phyloP scores from a whole-genome alignment of 306 rosid species.

The Lathyrus oleraceus region DNA sequence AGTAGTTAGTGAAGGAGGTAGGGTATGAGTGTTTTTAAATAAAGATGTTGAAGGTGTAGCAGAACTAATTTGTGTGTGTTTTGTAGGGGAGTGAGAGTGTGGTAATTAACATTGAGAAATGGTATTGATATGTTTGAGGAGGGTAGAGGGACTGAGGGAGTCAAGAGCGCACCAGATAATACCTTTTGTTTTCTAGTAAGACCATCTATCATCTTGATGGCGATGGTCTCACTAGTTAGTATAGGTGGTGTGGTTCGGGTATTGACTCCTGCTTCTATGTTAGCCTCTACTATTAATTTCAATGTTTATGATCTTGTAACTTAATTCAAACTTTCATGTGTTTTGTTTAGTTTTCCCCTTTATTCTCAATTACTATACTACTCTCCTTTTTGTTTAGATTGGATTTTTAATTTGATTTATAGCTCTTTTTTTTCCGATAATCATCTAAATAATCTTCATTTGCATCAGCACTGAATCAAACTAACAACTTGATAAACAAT shows the following conservation, averaged over 20 bases:
- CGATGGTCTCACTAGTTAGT: slow-evolving; percentile 29
- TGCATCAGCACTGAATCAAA: no score
- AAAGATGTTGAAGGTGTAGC: slow-evolving; percentile 26
- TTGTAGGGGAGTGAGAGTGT: slow-evolving; percentile 33
- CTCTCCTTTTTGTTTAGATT: no score
- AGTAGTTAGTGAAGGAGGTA: not conserved
- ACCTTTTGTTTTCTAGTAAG: slow-evolving; percentile 58
- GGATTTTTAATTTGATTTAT: no score
- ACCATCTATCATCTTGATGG: not conserved
- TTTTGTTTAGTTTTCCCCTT: not conserved
- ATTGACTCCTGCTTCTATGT: slow-evolving; percentile 89
- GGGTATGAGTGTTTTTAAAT: slow-evolving; percentile 29
- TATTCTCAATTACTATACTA: no score
- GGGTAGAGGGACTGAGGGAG: slow-evolving; percentile 66
- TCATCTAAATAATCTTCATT: no score
- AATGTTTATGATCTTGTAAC: slow-evolving; percentile 27
- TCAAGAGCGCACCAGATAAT: slow-evolving; percentile 99
- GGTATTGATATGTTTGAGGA: slow-evolving; percentile 29
- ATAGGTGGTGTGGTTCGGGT: slow-evolving; percentile 99
- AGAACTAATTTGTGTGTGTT: slow-evolving; percentile 21
- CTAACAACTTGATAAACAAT: no score
- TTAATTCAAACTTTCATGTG: not conserved
- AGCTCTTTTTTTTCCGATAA: no score
- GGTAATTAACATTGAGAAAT: slow-evolving; percentile 19
- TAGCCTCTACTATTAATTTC: slow-evolving; percentile 41